Base-by-base conservation (phyloP, 352 stramenopile species). In the Poterioochromonas sp. region DNA sequence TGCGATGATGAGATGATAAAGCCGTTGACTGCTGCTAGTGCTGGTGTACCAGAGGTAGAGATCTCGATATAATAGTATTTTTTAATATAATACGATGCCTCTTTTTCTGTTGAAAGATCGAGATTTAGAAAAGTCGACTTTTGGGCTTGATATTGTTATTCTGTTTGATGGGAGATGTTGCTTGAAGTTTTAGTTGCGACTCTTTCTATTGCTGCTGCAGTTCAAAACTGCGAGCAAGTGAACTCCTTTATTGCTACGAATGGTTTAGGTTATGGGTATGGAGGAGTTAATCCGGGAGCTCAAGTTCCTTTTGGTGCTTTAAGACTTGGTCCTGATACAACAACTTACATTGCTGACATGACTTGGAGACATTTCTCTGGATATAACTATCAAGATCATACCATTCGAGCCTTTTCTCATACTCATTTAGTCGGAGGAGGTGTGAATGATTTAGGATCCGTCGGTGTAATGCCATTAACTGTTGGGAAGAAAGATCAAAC, bases 371-470 rank as follows among this genome's bases (percentile, higher is more conserved):
- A 74, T 39, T 74, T 51, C 32, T 58, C 39, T 39, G 65, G 65
- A 20, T 74, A 74, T n/a, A 74, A 74, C 40, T 74, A 74, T 54
- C 3, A 15, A 18, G 65, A 74, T 35, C 8, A 51, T 40, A 74
- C n/a, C 0, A 74, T 74, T 35, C 65, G 65, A 8, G 65, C 22
- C 22, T 74, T 74, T 74, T 74, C 65, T 5, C 65, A 74, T n/a
- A 74, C 65, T 22, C 37, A 35, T 37, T 34, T 74, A 54, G 65
- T 74, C 5, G 40, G 40, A 39, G 65, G 37, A 18, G 65, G 65
- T n/a, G 40, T 54, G 3, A 37, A 54, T 54, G 65, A 74, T 74
- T 54, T 74, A 26, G 65, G 65, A 11, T 54, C 5, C 15, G 8
- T 74, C 53, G 65, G 65, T 11, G 29, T 74, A 1, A 74, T 74